Evolutionary conservation across 352 stramenopile species (phyloP).

Genomic region (Phytophthora nicotianae): DNA sequence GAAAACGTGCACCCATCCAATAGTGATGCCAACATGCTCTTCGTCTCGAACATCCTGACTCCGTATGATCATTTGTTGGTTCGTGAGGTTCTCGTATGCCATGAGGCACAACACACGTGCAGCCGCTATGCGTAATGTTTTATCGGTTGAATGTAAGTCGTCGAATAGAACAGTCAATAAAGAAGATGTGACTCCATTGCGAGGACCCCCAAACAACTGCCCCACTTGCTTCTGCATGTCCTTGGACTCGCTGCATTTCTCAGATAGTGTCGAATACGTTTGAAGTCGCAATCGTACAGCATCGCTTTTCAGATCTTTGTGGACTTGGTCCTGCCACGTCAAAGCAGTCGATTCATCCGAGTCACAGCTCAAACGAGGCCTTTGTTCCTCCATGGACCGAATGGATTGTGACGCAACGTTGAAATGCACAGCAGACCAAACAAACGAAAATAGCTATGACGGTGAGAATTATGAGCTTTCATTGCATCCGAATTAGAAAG

Average conservation of each 20-base stretch:
- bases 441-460: constrained; percentile 23
- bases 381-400: constrained; percentile 6
- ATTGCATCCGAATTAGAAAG: constrained; percentile 29
- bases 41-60: constrained; percentile 13
- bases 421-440: too few species aligned
- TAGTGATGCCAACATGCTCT: constrained; percentile 36
- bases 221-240: constrained; percentile 46
- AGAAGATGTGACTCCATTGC: constrained; percentile 1
- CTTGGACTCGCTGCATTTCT: constrained; percentile 47
- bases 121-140: constrained; percentile 48
- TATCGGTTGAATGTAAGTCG: constrained; percentile 47
- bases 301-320: constrained; percentile 25
- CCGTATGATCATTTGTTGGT: constrained; percentile 31
- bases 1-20: constrained; percentile 68
- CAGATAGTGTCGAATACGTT: constrained; percentile 38
- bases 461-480: constrained; percentile 13
- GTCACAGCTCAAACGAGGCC: constrained; percentile 1
- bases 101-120: constrained; percentile 56
- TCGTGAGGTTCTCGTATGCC: constrained; percentile 52
- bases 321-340: constrained; percentile 23
- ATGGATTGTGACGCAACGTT: not conserved
- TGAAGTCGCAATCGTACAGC: constrained; percentile 40
- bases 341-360: not conserved
- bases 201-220: constrained; percentile 38
- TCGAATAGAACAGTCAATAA: constrained; percentile 28